phyloP scores from a whole-genome alignment of 148 eudicot genomes.

The Persicaria maculosa region DNA sequence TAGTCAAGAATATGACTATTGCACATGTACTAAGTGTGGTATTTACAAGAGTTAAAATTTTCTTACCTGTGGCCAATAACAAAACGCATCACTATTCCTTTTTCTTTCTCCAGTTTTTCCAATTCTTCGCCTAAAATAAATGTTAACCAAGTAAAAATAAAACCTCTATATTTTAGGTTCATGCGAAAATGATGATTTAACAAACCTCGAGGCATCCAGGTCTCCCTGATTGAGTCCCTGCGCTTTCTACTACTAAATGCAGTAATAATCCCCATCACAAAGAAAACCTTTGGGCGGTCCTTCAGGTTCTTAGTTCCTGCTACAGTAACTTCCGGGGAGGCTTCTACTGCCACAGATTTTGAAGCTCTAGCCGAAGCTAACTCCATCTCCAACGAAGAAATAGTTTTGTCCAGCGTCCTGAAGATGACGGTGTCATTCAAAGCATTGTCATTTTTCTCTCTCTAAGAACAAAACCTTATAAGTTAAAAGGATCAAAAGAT shows the following conservation, averaged over 20 bases:
- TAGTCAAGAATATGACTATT: neutral
- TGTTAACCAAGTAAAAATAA: neutral
- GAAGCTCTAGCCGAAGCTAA: slow-evolving; percentile 52
- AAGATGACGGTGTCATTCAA: slow-evolving; percentile 15
- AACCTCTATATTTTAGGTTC: neutral
- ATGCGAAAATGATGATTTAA: neutral
- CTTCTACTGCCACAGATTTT: slow-evolving; percentile 27
- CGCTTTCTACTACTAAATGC: slow-evolving; percentile 75
- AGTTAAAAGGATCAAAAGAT: neutral
- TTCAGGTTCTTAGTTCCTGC: slow-evolving; percentile 19
- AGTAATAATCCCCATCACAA: slow-evolving; percentile 76
- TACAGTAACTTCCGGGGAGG: slow-evolving; percentile 11
- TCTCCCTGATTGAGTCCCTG: slow-evolving; percentile 65
- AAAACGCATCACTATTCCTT: slow-evolving; percentile 61
- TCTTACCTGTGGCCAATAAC: slow-evolving; percentile 78
- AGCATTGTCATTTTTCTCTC: neutral
- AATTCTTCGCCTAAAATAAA: slow-evolving; percentile 37
- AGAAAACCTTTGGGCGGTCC: slow-evolving; percentile 46
- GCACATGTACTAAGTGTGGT: neutral
- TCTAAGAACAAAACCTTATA: neutral
- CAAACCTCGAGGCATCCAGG: slow-evolving; percentile 83
- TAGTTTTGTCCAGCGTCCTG: slow-evolving; percentile 58
- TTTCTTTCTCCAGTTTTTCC: slow-evolving; percentile 59
- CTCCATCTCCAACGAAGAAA: slow-evolving; percentile 60
- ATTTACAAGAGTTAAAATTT: neutral